phyloP scores from a whole-genome alignment of 805 yeast genomes.

The Starmera pachycereana region DNA sequence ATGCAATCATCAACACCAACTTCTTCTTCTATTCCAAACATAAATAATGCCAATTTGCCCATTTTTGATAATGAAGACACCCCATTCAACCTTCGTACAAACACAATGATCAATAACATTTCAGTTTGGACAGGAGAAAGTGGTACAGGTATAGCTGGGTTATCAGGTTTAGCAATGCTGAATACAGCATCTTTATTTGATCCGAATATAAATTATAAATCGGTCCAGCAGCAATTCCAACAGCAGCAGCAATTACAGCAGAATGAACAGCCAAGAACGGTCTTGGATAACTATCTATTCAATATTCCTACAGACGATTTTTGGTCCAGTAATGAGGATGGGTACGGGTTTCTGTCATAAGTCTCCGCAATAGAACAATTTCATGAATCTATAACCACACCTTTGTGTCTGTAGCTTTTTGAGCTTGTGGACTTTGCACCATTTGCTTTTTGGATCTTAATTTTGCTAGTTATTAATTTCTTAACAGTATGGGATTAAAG shows the following conservation, averaged over 20 bases:
- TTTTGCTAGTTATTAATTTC: no score
- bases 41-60: conserved; percentile 4
- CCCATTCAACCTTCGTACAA: conserved; percentile 34
- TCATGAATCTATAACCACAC: no score
- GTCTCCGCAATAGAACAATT: no score
- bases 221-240: background rate
- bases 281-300: conserved; percentile 12
- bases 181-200: conserved; percentile 14
- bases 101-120: conserved; percentile 50
- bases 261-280: background rate
- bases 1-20: conserved; percentile 6
- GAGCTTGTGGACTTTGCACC: no score
- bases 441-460: no score
- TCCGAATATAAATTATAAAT: conserved; percentile 8
- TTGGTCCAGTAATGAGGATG: conserved; percentile 36
- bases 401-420: no score
- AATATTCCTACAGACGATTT: conserved; percentile 32
- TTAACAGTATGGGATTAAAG: no score
- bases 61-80: conserved; percentile 10
- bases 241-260: background rate
- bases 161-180: conserved; percentile 8
- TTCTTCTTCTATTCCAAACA: conserved; percentile 1
- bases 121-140: conserved; percentile 50
- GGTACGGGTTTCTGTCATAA: conserved; percentile 34
- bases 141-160: conserved; percentile 11